Evolutionary conservation across 1,139 yeast species (phyloP).

Genomic region (Suhomyces ambrosiae): DNA sequence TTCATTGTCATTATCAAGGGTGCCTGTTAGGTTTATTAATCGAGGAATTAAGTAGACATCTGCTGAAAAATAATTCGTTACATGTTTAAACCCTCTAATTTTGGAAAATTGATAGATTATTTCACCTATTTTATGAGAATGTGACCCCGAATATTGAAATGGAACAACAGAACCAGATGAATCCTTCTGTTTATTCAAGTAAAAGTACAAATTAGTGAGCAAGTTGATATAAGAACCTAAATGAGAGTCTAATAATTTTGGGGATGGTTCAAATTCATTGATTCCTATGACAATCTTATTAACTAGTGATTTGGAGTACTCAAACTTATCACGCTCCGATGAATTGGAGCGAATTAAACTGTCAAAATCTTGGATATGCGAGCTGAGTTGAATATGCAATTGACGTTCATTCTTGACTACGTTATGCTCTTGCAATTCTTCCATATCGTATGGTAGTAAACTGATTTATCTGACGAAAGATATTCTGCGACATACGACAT

Average conservation of each 20-base stretch:
- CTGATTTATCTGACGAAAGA: background rate
- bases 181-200: conserved; percentile 1
- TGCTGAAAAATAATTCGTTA: conserved; percentile 59
- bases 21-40: conserved; percentile 28
- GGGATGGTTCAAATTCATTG: conserved; percentile 57
- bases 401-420: conserved; percentile 22
- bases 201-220: conserved; percentile 33
- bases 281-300: conserved; percentile 18
- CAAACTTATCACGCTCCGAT: conserved; percentile 12
- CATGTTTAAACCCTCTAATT: conserved; percentile 64
- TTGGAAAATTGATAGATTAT: conserved; percentile 62
- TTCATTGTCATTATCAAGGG: conserved; percentile 50
- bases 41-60: conserved; percentile 53
- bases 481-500: background rate
- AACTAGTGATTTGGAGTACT: conserved; percentile 12
- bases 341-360: conserved; percentile 2
- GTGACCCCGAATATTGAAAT: conserved; percentile 1
- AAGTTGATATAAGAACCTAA: conserved; percentile 35
- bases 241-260: conserved; percentile 50
- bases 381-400: conserved; percentile 19
- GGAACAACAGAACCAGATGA: background rate
- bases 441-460: conserved; percentile 18
- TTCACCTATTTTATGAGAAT: conserved; percentile 19
- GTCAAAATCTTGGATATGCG: conserved; percentile 2
- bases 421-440: conserved; percentile 22